These are phyloP conservation scores for Serendipita sp. DNA, from an alignment of 768 basidiomycete species.

Conservation along the genomic window DNA sequence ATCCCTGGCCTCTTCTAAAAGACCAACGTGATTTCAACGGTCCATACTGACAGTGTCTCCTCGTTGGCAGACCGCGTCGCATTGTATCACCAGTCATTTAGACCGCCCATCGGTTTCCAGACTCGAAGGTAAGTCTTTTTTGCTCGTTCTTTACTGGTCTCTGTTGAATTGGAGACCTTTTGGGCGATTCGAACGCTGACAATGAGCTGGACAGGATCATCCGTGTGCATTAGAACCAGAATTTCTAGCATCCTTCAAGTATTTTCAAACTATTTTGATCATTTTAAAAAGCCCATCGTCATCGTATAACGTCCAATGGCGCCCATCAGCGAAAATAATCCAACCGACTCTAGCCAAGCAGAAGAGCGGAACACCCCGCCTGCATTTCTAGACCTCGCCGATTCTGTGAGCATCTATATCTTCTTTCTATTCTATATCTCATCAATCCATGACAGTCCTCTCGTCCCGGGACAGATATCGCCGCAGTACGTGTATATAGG, in stretches of 20 bases:
- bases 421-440: slow-evolving; percentile 7
- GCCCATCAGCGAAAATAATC: slow-evolving; percentile 7
- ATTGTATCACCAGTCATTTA: slow-evolving; percentile 6
- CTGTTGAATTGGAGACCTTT: neutral
- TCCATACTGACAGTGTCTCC: no score
- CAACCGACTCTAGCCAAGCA: slow-evolving; percentile 4
- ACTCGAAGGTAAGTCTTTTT: neutral
- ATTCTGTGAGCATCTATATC: slow-evolving; percentile 47
- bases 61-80: neutral
- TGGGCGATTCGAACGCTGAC: neutral
- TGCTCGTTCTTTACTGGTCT: neutral
- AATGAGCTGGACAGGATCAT: neutral
- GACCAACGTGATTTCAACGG: no score
- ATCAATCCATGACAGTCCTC: slow-evolving; percentile 10
- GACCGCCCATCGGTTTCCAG: slow-evolving; percentile 1
- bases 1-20: no score
- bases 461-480: slow-evolving; percentile 54
- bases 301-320: neutral
- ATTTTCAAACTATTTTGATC: slow-evolving; percentile 3
- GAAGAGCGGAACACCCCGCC: slow-evolving; percentile 40
- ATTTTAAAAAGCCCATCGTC: neutral
- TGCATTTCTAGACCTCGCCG: slow-evolving; percentile 84
- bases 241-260: neutral
- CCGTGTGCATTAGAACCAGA: slow-evolving; percentile 4
- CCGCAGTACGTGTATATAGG: slow-evolving; percentile 42